These are phyloP conservation scores for Caloboletus inedulis DNA, from an alignment of 1,284 basidiomycete species.

Conservation along the genomic window DNA sequence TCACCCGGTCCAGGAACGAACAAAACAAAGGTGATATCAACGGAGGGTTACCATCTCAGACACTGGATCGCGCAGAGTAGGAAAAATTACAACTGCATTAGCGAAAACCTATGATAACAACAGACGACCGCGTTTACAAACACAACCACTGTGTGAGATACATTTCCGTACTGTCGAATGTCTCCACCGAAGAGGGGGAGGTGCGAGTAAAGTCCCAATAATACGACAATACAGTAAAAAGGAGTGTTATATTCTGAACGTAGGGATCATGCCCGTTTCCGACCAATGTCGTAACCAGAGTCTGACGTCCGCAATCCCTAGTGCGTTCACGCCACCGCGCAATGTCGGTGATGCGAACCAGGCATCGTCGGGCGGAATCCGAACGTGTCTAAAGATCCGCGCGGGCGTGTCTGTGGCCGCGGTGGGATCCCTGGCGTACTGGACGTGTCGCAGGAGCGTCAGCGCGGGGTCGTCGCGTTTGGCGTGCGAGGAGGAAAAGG, in stretches of 20 bases:
- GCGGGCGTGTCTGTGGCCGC: not conserved
- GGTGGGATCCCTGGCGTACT: not conserved
- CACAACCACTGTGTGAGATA: not conserved
- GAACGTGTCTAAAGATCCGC: conserved; percentile 7
- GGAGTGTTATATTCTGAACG: too few species aligned
- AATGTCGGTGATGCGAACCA: conserved; percentile 6
- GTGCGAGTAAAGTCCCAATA: not conserved
- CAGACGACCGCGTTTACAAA: not conserved
- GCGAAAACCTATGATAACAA: not conserved
- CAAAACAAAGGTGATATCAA: too few species aligned
- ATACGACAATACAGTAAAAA: too few species aligned
- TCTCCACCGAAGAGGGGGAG: too few species aligned
- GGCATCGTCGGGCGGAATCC: not conserved
- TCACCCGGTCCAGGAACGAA: too few species aligned
- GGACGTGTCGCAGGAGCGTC: conserved; percentile 12
- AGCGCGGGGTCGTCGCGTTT: conserved; percentile 5
- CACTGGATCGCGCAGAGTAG: too few species aligned
- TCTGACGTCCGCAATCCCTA: conserved; percentile 7
- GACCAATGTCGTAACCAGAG: conserved; percentile 17
- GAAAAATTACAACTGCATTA: not conserved
- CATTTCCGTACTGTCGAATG: not conserved
- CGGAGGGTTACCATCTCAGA: too few species aligned
- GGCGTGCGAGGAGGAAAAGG: not conserved
- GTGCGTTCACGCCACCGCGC: not conserved
- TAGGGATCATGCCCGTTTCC: conserved; percentile 8